Evolutionary conservation across 2,329 filamentous ascomycete genomes (phyloP).

Genomic region (Colletotrichum sp.): DNA sequence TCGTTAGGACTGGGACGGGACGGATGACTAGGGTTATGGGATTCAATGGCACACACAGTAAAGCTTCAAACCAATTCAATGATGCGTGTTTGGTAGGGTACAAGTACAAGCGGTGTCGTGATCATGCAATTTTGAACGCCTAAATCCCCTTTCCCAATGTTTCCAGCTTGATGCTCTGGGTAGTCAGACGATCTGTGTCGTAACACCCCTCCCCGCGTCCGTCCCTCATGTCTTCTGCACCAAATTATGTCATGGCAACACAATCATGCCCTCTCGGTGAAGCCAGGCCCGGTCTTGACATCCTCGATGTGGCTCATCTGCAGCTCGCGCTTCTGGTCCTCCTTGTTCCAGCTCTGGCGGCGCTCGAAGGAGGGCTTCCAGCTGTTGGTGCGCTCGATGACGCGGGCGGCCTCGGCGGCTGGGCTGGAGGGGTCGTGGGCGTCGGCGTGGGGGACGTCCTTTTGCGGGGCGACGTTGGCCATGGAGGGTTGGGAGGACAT

Average conservation of each 20-base stretch:
- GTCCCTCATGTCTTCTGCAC: background rate
- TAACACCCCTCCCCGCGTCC: no score
- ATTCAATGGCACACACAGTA: background rate
- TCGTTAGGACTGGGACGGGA: background rate
- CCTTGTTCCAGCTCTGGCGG: slow-evolving; percentile 57
- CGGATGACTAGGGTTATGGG: background rate
- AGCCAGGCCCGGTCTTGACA: slow-evolving; percentile 43
- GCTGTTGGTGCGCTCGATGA: slow-evolving; percentile 35
- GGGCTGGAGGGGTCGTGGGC: background rate
- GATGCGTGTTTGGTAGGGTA: background rate
- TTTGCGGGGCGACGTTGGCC: background rate
- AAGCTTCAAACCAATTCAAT: background rate
- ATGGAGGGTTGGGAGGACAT: slow-evolving; percentile 1
- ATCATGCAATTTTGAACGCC: slow-evolving; percentile 3
- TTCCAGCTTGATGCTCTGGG: background rate
- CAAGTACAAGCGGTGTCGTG: background rate
- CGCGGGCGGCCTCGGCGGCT: slow-evolving; percentile 33
- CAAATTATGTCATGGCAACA: background rate
- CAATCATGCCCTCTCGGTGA: slow-evolving; percentile 39
- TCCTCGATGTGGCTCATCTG: slow-evolving; percentile 49
- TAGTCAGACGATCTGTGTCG: background rate
- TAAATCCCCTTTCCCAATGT: background rate
- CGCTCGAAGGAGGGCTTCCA: slow-evolving; percentile 54
- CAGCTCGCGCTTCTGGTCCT: slow-evolving; percentile 58
- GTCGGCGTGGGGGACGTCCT: background rate